Evolutionary conservation across 768 basidiomycete genomes (phyloP).

Genomic region (Boletellus ananas): DNA sequence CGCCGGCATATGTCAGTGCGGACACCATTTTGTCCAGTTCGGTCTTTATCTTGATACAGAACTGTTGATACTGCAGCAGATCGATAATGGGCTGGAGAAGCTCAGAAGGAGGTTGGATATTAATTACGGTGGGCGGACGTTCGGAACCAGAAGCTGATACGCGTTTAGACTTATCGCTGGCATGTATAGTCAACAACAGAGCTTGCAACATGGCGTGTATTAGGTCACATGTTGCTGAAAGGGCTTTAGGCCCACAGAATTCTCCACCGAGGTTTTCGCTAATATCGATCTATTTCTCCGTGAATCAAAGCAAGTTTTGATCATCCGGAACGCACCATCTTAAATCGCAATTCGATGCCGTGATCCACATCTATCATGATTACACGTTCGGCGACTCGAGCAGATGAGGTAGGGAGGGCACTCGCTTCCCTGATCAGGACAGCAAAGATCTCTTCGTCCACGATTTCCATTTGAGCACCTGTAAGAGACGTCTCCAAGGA

Average conservation of each 20-base stretch:
- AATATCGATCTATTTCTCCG: constrained; percentile 32
- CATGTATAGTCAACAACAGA: constrained; percentile 61
- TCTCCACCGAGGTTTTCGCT: constrained; percentile 14
- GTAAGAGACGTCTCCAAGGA: constrained; percentile 51
- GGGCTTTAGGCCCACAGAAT: constrained; percentile 11
- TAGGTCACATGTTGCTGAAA: constrained; percentile 53
- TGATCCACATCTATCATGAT: constrained; percentile 77
- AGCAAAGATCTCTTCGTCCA: constrained; percentile 80
- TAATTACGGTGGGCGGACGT: constrained; percentile 22
- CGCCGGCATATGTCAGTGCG: constrained; percentile 51
- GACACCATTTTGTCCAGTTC: constrained; percentile 52
- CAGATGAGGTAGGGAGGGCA: constrained; percentile 68
- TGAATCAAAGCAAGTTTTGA: constrained; percentile 2
- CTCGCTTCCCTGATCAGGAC: constrained; percentile 75
- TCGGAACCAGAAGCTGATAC: constrained; percentile 27
- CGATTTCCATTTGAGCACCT: constrained; percentile 63
- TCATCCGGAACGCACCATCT: constrained; percentile 50
- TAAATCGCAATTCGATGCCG: constrained; percentile 63
- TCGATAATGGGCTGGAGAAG: constrained; percentile 76
- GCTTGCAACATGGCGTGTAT: constrained; percentile 63
- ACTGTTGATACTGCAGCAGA: constrained; percentile 73
- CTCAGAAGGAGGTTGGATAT: constrained; percentile 33
- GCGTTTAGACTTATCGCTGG: constrained; percentile 41
- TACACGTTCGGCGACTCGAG: constrained; percentile 72
- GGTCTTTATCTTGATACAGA: constrained; percentile 57